Evolutionary conservation across 73 alveolate genomes (phyloP), one percentile per base, ranked within the genome.

Genomic region (Symbiodinium natans): DNA sequence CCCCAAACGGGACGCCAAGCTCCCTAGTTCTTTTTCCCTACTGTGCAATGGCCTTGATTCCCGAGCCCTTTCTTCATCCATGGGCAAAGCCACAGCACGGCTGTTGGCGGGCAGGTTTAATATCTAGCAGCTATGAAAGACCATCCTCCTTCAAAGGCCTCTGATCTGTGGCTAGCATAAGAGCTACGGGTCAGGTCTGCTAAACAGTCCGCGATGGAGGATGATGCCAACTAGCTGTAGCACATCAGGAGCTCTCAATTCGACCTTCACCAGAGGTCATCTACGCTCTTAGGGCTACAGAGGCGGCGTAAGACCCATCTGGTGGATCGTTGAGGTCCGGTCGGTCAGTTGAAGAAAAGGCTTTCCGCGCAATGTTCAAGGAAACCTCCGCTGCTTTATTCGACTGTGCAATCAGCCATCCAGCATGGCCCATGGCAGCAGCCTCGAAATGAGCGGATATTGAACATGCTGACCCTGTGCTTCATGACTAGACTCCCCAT

Each of bases 81-180:
- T 27, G 9, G 80, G 80, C 34, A 29, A 63, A 63, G 38, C 80
- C 80, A 1, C 40, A 63, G 27, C 36, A 29, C 36, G 80, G 33
- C 80, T 23, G 80, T 63, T 9, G 40, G 80, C 80, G 27, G 39
- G 80, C 80, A 63, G 80, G 80, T 29, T 29, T 63, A 31, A 63
- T 63, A n/a, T 63, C 80, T 25, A 63, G 80, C 33, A n/a, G 80
- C 80, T 9, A 63, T n/a, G 27, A 63, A 23, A 17, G 2, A 8
- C 80, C 80, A 63, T 63, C 80, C 80, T 63, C 59, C 59, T 46
- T 46, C n/a, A n/a, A n/a, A n/a, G n/a, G n/a, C n/a, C n/a, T n/a
- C n/a, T n/a, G n/a, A n/a, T n/a, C n/a, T 46, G 59, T 13, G 59
- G 59, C 59, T 46, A 9, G 59, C 59, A 46, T 46, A 46, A 13